Conservation (phyloP, 2,329 filamentous ascomycete species). For the Penicillium sp. region DNA sequence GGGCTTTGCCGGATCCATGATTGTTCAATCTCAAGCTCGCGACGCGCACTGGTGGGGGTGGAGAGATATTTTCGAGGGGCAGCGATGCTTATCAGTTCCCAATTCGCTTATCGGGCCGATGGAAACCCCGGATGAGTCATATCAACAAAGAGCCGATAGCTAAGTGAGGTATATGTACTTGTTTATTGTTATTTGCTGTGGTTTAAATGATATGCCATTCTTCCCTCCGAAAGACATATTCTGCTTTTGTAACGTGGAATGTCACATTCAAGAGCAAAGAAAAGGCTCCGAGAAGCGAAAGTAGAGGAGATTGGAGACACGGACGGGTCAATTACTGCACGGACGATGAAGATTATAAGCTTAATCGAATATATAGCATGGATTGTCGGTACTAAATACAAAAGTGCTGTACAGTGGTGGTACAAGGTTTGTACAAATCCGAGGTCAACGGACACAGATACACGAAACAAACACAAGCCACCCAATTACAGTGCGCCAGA, state of each 20-base stretch:
- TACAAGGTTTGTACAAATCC: constrained; percentile 13
- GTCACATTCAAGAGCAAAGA: too few relatives aligned
- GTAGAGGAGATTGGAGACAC: too few relatives aligned
- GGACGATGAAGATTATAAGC: too few relatives aligned
- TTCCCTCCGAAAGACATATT: too few relatives aligned
- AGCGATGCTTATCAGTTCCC: constrained; percentile 27
- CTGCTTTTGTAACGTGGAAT: too few relatives aligned
- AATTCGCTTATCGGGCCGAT: constrained; percentile 29
- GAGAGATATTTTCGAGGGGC: constrained; percentile 23
- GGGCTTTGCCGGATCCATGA: constrained; percentile 27
- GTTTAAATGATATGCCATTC: too few relatives aligned
- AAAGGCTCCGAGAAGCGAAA: too few relatives aligned
- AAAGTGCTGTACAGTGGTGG: constrained; percentile 12
- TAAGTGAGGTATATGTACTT: background rate
- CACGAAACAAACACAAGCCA: constrained; percentile 1
- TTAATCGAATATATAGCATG: background rate
- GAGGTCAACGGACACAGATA: constrained; percentile 3
- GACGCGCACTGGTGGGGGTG: constrained; percentile 19
- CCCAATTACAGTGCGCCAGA: constrained; percentile 6
- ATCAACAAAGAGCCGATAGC: background rate
- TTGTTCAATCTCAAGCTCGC: constrained; percentile 6
- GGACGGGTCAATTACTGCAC: too few relatives aligned
- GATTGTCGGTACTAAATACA: constrained; percentile 5
- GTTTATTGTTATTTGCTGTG: background rate
- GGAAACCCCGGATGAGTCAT: constrained; percentile 28